A percentile compares a stretch with the other conserved stretches of the same genome.
Conservation (phyloP, 768 basidiomycete genomes). For the Termitomyces sp. region DNA sequence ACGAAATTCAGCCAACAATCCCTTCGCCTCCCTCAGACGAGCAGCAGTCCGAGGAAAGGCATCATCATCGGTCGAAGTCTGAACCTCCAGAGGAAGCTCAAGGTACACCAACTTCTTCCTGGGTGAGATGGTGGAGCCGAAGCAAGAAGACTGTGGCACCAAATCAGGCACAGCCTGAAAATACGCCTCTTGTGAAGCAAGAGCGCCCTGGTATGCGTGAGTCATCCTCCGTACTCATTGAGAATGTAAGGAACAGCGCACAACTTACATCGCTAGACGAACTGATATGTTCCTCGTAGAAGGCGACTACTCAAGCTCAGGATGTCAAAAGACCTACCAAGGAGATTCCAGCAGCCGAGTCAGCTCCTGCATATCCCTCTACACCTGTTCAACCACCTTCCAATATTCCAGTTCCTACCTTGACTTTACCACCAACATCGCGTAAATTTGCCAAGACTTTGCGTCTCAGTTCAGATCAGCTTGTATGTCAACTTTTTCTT, state of each 20-base stretch:
- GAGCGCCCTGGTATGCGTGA: constrained; percentile 17
- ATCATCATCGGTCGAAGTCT: constrained; percentile 30
- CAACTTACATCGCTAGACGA: background rate
- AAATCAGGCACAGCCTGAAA: background rate
- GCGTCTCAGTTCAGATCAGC: constrained; percentile 89
- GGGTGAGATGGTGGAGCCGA: constrained; percentile 83
- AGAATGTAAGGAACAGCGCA: constrained; percentile 10
- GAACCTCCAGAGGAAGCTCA: constrained; percentile 31
- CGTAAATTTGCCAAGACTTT: constrained; percentile 87
- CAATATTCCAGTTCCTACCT: constrained; percentile 3
- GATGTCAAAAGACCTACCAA: constrained; percentile 6
- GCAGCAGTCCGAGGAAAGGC: constrained; percentile 18
- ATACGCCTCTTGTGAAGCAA: background rate
- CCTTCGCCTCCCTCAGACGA: constrained; percentile 19
- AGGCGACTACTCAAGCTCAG: background rate
- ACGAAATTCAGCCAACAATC: constrained; percentile 15
- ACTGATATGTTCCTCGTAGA: constrained; percentile 1
- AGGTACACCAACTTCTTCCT: constrained; percentile 53
- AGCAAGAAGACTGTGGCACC: constrained; percentile 35
- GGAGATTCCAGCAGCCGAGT: constrained; percentile 21
- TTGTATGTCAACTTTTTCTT: constrained; percentile 45
- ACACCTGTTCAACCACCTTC: constrained; percentile 37
- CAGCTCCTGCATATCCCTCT: constrained; percentile 42
- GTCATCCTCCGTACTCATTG: constrained; percentile 22
- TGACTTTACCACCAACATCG: constrained; percentile 11